These are phyloP conservation scores for Cytospora mali DNA, from an alignment of 2,329 filamentous ascomycete species.

Conservation along the genomic window DNA sequence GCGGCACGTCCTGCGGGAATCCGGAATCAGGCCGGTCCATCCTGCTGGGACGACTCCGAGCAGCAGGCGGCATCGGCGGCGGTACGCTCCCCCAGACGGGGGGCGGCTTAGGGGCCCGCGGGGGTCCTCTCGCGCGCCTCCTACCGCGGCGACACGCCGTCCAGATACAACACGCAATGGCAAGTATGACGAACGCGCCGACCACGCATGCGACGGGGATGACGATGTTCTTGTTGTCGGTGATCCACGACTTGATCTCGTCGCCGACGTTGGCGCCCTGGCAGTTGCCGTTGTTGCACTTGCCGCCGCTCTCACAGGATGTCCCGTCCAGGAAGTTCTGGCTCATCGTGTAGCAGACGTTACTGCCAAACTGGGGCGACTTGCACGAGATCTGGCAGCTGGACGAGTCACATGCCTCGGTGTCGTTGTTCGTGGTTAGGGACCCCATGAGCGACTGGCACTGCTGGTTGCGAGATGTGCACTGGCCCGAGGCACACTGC, in stretches of 20 bases:
- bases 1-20: slow-evolving; percentile 15
- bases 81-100: slow-evolving; percentile 12
- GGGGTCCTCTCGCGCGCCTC: background rate
- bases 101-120: background rate
- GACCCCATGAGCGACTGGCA: slow-evolving; percentile 83
- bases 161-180: slow-evolving; percentile 66
- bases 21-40: background rate
- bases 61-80: slow-evolving; percentile 11
- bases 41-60: background rate
- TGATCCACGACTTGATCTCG: slow-evolving; percentile 76
- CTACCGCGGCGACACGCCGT: slow-evolving; percentile 16
- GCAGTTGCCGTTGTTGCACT: slow-evolving; percentile 78
- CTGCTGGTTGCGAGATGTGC: slow-evolving; percentile 87
- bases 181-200: slow-evolving; percentile 71
- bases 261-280: slow-evolving; percentile 68
- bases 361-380: slow-evolving; percentile 66
- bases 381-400: slow-evolving; percentile 79
- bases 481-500: slow-evolving; percentile 87
- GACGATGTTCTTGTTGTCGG: slow-evolving; percentile 75
- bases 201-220: slow-evolving; percentile 76
- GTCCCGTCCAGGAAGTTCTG: slow-evolving; percentile 97
- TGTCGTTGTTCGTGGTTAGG: slow-evolving; percentile 73
- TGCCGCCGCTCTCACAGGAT: slow-evolving; percentile 76
- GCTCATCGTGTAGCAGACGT: slow-evolving; percentile 73
- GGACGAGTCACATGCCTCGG: slow-evolving; percentile 72